Conservation (phyloP, 2,329 filamentous ascomycete genomes). For the Microsporum ferrugineum region DNA sequence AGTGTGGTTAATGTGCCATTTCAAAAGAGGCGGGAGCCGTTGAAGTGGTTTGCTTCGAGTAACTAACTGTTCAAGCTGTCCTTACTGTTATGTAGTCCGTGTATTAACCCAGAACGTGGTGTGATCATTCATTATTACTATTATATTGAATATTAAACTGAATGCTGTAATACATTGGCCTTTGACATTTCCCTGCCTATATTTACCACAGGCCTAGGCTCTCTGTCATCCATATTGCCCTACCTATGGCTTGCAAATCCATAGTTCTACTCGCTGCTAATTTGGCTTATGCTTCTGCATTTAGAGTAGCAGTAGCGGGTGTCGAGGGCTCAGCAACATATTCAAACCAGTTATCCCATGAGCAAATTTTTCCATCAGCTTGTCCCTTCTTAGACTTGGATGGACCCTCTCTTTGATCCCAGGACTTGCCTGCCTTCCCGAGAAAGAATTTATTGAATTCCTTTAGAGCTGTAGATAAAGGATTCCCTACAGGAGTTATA, state of each 20-base stretch:
- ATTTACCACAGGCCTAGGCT: neutral
- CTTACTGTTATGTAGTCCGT: too few relatives aligned
- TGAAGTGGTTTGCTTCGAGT: too few relatives aligned
- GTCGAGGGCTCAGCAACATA: conserved; percentile 15
- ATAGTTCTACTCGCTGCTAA: neutral
- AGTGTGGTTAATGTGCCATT: too few relatives aligned
- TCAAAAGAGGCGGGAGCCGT: too few relatives aligned
- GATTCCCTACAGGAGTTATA: conserved; percentile 24
- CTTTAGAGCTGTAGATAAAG: conserved; percentile 33
- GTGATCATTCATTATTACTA: too few relatives aligned
- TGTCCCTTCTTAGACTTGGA: conserved; percentile 17
- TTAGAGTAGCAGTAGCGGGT: neutral
- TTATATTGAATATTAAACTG: too few relatives aligned
- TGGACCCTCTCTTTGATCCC: conserved; percentile 38
- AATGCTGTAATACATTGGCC: too few relatives aligned
- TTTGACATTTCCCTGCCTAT: too few relatives aligned
- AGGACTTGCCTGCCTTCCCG: conserved; percentile 46
- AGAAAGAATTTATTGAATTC: conserved; percentile 49
- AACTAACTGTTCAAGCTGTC: too few relatives aligned
- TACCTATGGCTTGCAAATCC: neutral
- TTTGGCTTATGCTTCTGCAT: neutral
- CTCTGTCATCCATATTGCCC: neutral
- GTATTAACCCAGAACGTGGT: too few relatives aligned
- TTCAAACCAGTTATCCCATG: conserved; percentile 25
- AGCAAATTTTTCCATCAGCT: conserved; percentile 18